Evolutionary conservation across 106 monocot species (phyloP).

Genomic region (Dendrobium officinale): DNA sequence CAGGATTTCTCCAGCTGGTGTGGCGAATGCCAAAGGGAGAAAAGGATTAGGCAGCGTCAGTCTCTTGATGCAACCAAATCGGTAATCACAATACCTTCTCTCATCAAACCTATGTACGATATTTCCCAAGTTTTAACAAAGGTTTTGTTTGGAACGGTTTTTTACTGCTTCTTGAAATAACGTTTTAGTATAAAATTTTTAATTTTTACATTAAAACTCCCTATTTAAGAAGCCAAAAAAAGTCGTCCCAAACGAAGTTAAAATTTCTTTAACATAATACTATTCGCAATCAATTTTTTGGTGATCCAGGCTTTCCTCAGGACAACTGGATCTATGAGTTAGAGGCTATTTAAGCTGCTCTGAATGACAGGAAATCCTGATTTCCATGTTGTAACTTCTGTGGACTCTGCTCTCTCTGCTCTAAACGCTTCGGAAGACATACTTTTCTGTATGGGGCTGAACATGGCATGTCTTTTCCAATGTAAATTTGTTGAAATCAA

Average conservation of each 20-base stretch:
- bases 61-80: slow-evolving; percentile 63
- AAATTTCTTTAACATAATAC: not conserved
- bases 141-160: no score
- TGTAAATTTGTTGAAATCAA: not conserved
- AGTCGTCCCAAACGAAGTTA: not conserved
- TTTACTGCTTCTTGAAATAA: no score
- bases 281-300: not conserved
- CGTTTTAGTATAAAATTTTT: no score
- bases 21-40: slow-evolving; percentile 77
- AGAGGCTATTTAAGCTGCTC: not conserved
- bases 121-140: not conserved
- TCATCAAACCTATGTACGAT: not conserved
- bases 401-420: not conserved
- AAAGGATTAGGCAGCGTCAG: slow-evolving; percentile 75
- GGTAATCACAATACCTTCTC: slow-evolving; percentile 24
- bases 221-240: no score
- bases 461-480: not conserved
- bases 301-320: slow-evolving; percentile 4
- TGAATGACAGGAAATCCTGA: no score
- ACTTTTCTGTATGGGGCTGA: not conserved
- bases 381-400: no score
- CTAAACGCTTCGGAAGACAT: not conserved
- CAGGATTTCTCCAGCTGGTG: slow-evolving; percentile 95
- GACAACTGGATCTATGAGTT: not conserved
- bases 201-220: no score